These are phyloP conservation scores for Sugiyamaella sp. DNA, from an alignment of 1,139 yeast species.

Conservation along the genomic window DNA sequence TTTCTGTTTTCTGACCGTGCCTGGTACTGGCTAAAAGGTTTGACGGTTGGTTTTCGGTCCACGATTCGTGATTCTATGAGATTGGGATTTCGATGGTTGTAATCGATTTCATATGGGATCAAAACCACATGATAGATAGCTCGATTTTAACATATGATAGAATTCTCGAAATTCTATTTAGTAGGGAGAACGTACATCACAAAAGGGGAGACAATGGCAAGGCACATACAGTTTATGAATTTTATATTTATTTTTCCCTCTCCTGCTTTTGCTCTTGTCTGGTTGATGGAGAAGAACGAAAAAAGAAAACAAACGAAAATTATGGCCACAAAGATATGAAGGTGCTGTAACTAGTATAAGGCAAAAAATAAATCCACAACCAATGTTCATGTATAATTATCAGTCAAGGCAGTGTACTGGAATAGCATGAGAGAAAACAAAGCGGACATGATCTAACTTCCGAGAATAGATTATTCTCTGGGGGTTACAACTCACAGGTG, in stretches of 20 bases:
- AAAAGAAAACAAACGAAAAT: background rate
- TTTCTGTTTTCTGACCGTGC: background rate
- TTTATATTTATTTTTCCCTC: background rate
- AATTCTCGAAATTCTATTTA: background rate
- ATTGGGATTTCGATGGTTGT: background rate
- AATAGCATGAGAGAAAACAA: background rate
- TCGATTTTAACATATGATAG: background rate
- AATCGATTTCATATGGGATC: background rate
- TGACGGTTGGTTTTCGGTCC: background rate
- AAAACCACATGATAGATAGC: background rate
- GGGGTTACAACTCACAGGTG: conserved; percentile 1
- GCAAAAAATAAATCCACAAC: background rate
- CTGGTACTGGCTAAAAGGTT: background rate
- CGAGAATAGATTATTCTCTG: background rate
- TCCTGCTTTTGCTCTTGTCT: too few species aligned
- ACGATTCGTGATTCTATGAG: background rate
- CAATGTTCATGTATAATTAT: background rate
- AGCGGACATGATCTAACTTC: background rate
- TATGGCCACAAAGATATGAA: background rate
- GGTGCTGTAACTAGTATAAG: background rate
- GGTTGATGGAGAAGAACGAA: background rate
- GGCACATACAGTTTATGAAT: background rate
- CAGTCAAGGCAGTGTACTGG: background rate
- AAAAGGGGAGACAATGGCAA: background rate
- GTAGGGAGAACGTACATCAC: background rate